These are phyloP conservation scores for Hanseniaspora singularis DNA, from an alignment of 805 yeast species.

Conservation along the genomic window DNA sequence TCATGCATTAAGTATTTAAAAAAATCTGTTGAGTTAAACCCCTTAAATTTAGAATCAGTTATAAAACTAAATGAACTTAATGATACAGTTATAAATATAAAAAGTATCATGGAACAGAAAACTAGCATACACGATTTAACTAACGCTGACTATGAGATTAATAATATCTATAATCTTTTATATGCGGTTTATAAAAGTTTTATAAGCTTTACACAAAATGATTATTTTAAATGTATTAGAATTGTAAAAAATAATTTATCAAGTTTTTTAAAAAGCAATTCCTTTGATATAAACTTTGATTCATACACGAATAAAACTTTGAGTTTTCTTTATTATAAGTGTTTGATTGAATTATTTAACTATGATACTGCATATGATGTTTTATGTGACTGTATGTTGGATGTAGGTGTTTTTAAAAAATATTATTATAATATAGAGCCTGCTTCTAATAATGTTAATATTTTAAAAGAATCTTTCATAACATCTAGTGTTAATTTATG, in stretches of 20 bases:
- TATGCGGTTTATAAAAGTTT: neutral
- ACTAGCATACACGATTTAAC: neutral
- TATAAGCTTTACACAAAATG: neutral
- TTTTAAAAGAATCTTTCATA: neutral
- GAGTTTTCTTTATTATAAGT: neutral
- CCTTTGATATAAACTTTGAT: too few relatives aligned
- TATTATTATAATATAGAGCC: neutral
- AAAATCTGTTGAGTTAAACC: constrained; percentile 58
- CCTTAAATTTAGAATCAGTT: constrained; percentile 39
- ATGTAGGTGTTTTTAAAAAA: neutral
- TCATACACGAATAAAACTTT: neutral
- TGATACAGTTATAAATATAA: neutral
- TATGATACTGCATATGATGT: constrained; percentile 1
- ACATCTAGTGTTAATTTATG: neutral
- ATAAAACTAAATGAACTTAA: neutral
- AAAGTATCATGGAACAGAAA: neutral
- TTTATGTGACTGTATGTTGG: neutral
- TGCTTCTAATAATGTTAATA: neutral
- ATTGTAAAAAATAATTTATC: neutral
- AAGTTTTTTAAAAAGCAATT: neutral
- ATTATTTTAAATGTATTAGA: neutral
- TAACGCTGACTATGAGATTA: neutral
- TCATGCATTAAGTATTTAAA: constrained; percentile 82
- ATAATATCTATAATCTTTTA: neutral
- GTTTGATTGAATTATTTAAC: neutral